These are phyloP conservation scores for Castanea mollissima DNA, from an alignment of 306 rosid species.

Conservation along the genomic window DNA sequence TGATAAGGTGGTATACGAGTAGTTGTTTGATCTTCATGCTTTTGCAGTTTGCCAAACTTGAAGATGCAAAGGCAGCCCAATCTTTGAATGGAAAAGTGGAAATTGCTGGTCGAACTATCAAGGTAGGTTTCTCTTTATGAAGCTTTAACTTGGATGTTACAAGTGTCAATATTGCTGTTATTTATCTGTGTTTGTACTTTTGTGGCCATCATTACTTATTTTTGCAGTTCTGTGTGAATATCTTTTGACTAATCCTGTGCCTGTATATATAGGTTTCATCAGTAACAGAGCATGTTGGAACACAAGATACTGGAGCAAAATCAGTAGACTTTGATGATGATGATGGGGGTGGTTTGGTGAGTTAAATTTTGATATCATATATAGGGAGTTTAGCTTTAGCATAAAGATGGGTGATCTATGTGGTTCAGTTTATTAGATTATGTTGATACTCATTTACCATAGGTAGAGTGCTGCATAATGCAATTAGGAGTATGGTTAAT, in stretches of 20 bases:
- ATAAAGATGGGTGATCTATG: not conserved
- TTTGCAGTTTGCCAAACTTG: constrained; percentile 90
- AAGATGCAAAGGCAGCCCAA: constrained; percentile 96
- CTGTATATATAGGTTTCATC: constrained; percentile 71
- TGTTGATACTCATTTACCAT: not conserved
- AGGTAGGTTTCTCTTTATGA: constrained; percentile 43
- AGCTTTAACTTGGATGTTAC: not conserved
- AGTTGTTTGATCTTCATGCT: constrained; percentile 13
- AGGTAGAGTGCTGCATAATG: not conserved
- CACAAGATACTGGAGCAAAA: constrained; percentile 79
- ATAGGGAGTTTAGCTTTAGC: not conserved
- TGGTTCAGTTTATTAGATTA: not conserved
- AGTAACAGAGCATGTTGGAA: constrained; percentile 87
- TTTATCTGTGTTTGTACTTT: not conserved
- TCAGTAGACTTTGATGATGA: constrained; percentile 96
- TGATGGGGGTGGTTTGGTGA: constrained; percentile 95
- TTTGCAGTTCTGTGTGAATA: not conserved
- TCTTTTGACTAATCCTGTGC: constrained; percentile 20
- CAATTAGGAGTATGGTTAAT: not conserved
- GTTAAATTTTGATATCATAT: constrained; percentile 19
- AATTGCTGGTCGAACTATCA: constrained; percentile 90
- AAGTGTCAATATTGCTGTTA: not conserved
- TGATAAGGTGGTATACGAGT: not conserved
- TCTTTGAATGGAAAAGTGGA: constrained; percentile 95
- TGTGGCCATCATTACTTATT: not conserved